phyloP scores from a whole-genome alignment of 768 basidiomycete species.

The Daedaleopsis nitida region DNA sequence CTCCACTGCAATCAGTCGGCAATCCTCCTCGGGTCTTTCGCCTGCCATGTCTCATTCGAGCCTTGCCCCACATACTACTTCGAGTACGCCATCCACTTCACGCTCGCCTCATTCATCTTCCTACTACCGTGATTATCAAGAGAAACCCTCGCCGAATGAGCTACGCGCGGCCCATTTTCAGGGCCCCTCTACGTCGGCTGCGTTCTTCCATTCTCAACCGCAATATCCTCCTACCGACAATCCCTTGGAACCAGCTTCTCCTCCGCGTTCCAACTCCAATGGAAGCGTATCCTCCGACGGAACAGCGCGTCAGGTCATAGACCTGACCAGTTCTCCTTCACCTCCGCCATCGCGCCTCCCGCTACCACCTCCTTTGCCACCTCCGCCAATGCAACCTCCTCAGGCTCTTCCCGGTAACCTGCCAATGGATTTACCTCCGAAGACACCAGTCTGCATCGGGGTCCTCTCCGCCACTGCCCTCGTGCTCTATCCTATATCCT shows the following conservation, averaged over 20 bases:
- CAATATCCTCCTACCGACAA: conserved; percentile 11
- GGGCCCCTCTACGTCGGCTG: conserved; percentile 42
- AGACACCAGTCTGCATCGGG: conserved; percentile 88
- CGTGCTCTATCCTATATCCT: conserved; percentile 79
- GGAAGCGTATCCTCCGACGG: conserved; percentile 11
- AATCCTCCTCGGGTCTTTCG: conserved; percentile 30
- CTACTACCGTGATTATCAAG: conserved; percentile 3
- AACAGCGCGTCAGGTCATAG: conserved; percentile 61
- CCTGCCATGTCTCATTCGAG: conserved; percentile 31
- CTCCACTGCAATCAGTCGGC: conserved; percentile 10
- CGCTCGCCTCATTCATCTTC: neutral
- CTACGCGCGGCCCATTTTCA: conserved; percentile 56
- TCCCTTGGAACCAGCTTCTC: conserved; percentile 1
- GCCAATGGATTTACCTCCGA: conserved; percentile 67
- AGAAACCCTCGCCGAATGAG: conserved; percentile 17
- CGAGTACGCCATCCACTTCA: conserved; percentile 4
- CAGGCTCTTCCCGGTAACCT: conserved; percentile 29
- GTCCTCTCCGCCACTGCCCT: conserved; percentile 82
- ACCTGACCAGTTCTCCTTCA: conserved; percentile 50
- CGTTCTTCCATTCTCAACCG: conserved; percentile 27
- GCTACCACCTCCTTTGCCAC: conserved; percentile 17
- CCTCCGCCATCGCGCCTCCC: conserved; percentile 24
- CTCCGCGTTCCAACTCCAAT: conserved; percentile 4
- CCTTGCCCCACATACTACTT: conserved; percentile 20
- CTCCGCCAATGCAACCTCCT: conserved; percentile 9